Evolutionary conservation across 2,329 filamentous ascomycete genomes (phyloP), one percentile per base, ranked within the genome.

Genomic region (Mollisiaceae sp.): DNA sequence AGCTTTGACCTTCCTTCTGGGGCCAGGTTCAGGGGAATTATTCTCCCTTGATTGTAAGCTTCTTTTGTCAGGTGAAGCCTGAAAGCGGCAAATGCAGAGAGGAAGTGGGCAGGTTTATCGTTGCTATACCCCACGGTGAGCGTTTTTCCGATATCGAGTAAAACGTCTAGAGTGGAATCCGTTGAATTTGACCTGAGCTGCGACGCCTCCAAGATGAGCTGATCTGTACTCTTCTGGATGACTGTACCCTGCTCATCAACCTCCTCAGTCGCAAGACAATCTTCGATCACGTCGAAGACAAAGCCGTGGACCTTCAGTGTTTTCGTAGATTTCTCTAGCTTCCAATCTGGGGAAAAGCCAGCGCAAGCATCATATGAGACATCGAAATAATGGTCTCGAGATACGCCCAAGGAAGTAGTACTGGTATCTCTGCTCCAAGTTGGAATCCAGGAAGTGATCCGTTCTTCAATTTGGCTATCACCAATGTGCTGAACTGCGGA

Each of bases 401-500:
- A 47, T 39, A 60, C 36, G n/a, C 62, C 62, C 24, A 64, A 27
- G n/a, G 62, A 64, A 11, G 59, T 58, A 11, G 45, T 36, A 36
- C 5, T 12, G 15, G 24, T 38, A 50, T 45, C 57, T 24, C 62
- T 57, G 18, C 18, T 57, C 57, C 62, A 64, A 22, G 45, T 35
- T 15, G 62, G 57, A 12, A 59, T 36, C 62, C 57, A 64, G 15
- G 62, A 64, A 38, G 32, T 38, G 6, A 18, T 18, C 9, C 36
- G 8, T 22, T n/a, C 32, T 32, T 56, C 32, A 15, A 60, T 4
- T 9, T 3, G 4, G 20, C 11, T 27, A 1, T 47, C 47, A 22
- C 60, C 50, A 18, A 35, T 56, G 14, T 60, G 57, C 36, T 60
- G 62, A 47, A 64, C 45, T 11, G 62, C 62, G 36, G 62, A 64